Conservation (phyloP, 2,329 filamentous ascomycete genomes). For the Pseudogymnoascus sp. region DNA sequence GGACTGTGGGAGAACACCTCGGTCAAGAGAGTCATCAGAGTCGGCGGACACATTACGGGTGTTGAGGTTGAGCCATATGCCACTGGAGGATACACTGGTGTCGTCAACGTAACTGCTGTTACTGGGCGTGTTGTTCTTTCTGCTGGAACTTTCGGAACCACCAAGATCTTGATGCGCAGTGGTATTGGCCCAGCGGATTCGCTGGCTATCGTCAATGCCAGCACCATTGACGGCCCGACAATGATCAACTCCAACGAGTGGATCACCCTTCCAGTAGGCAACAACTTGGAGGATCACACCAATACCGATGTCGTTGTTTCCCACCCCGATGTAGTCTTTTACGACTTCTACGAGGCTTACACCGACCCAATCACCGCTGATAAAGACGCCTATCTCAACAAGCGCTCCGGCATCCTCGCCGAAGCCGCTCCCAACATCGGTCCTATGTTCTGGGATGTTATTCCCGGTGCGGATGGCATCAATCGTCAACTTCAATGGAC, state of each 20-base stretch:
- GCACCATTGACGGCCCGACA: neutral
- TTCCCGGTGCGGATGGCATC: conserved; percentile 49
- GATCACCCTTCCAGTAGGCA: conserved; percentile 51
- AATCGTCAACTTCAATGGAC: conserved; percentile 60
- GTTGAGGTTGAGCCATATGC: conserved; percentile 53
- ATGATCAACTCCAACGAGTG: conserved; percentile 35
- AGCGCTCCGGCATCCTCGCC: conserved; percentile 50
- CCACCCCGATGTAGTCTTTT: conserved; percentile 42
- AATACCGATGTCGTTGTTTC: conserved; percentile 45
- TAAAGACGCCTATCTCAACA: conserved; percentile 36
- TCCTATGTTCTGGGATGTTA: conserved; percentile 52
- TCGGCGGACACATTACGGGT: conserved; percentile 51
- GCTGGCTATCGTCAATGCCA: conserved; percentile 29
- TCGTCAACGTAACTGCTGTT: conserved; percentile 28
- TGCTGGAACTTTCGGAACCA: neutral
- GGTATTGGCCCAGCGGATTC: conserved; percentile 44
- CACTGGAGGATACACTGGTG: conserved; percentile 47
- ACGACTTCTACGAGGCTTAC: conserved; percentile 56
- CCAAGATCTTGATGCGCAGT: conserved; percentile 46
- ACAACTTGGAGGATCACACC: conserved; percentile 55
- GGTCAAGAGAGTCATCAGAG: conserved; percentile 55
- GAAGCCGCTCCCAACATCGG: conserved; percentile 60
- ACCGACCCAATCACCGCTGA: conserved; percentile 37
- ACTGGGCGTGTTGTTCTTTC: conserved; percentile 29
- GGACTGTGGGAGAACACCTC: conserved; percentile 55